Conservation (phyloP, 805 yeast genomes). For the Huiozyma naganishii region DNA sequence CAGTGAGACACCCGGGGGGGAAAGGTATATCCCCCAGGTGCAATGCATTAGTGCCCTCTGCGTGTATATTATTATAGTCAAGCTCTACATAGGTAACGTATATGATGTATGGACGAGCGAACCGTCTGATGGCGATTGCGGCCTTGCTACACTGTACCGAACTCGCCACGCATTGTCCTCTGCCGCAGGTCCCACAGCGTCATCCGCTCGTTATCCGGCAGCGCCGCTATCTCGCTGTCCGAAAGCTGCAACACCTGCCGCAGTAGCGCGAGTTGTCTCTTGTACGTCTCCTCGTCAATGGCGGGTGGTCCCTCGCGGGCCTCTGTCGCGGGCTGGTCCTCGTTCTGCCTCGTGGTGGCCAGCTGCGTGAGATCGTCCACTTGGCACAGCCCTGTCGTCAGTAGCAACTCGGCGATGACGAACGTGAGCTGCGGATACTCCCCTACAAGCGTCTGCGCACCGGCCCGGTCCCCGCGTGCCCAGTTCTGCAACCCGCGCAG, state of each 20-base stretch:
- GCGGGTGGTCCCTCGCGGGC: slow-evolving; percentile 5
- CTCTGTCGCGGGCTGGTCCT: slow-evolving; percentile 10
- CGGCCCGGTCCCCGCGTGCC: slow-evolving; percentile 44
- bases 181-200: slow-evolving; percentile 29
- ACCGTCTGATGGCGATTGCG: no score
- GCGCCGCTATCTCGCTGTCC: slow-evolving; percentile 38
- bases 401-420: slow-evolving; percentile 67
- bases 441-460: slow-evolving; percentile 48
- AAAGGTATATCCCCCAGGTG: no score
- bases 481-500: slow-evolving; percentile 36
- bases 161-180: slow-evolving; percentile 27
- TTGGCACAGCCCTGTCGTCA: slow-evolving; percentile 28
- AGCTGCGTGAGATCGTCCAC: slow-evolving; percentile 27
- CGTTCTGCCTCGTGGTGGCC: slow-evolving; percentile 22
- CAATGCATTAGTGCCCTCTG: no score
- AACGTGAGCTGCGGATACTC: slow-evolving; percentile 74
- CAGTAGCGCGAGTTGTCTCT: slow-evolving; percentile 36
- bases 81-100: no score
- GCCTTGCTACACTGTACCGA: slow-evolving; percentile 8
- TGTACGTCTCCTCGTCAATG: slow-evolving; percentile 17
- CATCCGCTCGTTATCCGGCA: slow-evolving; percentile 43
- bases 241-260: slow-evolving; percentile 41
- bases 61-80: no score
- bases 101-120: no score
- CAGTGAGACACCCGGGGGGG: no score